phyloP scores from a whole-genome alignment of 108 stramenopile species.

The Pseudonitzschia pungens region DNA sequence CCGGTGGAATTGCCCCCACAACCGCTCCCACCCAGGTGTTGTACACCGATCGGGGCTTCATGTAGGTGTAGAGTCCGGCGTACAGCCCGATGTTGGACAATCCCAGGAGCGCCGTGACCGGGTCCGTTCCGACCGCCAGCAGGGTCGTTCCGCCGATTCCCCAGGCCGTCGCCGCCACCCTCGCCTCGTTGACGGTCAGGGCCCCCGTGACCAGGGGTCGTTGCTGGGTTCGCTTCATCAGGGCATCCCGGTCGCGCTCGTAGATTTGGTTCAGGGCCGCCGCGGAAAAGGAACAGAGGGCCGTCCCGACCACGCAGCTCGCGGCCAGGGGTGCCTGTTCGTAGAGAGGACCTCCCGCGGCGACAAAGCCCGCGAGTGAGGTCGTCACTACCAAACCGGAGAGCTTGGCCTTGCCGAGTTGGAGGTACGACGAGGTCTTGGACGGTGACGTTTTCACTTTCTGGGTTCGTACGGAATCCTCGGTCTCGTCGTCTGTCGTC shows the following conservation, averaged over 20 bases:
- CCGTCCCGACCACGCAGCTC: constrained; percentile 86
- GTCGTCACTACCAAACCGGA: constrained; percentile 92
- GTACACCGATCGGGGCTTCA: constrained; percentile 6
- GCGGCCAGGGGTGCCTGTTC: constrained; percentile 49
- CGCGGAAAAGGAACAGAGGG: constrained; percentile 88
- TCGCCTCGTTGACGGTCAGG: constrained; percentile 59
- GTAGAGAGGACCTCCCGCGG: constrained; percentile 85
- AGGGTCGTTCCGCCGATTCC: constrained; percentile 71
- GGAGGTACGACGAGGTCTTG: constrained; percentile 43
- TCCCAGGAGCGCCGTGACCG: constrained; percentile 88
- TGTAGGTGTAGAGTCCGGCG: constrained; percentile 90
- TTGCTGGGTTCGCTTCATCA: constrained; percentile 92
- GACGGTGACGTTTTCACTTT: background rate
- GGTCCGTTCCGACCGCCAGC: constrained; percentile 86
- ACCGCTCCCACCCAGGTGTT: constrained; percentile 93
- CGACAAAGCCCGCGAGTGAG: constrained; percentile 88
- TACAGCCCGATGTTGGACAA: constrained; percentile 93
- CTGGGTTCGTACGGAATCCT: background rate
- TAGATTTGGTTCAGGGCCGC: constrained; percentile 94
- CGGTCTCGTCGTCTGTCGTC: too few relatives aligned
- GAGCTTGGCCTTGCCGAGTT: constrained; percentile 81
- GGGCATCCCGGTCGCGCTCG: constrained; percentile 72
- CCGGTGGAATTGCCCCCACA: constrained; percentile 97
- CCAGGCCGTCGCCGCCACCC: constrained; percentile 67
- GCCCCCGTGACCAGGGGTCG: constrained; percentile 87